These are phyloP conservation scores for Pythium chondricola DNA, from an alignment of 352 stramenopile genomes.

Conservation along the genomic window DNA sequence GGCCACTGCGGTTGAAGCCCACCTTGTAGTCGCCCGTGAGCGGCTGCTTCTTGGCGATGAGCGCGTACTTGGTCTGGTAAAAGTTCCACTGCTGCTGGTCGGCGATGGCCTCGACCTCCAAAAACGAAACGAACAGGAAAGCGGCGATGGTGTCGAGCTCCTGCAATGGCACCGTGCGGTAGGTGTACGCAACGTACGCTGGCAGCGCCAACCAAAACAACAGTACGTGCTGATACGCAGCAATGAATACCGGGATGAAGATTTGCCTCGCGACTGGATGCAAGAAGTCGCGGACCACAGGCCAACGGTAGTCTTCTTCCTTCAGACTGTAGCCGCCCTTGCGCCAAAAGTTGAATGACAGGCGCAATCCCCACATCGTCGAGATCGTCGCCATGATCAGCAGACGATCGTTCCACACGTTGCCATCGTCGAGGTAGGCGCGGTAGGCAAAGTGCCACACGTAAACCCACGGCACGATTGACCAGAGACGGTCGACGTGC, in stretches of 20 bases:
- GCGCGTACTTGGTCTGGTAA: slow-evolving; percentile 83
- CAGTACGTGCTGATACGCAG: slow-evolving; percentile 84
- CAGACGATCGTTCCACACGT: slow-evolving; percentile 45
- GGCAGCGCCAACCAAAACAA: slow-evolving; percentile 80
- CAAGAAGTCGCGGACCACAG: slow-evolving; percentile 69
- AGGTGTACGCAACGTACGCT: slow-evolving; percentile 54
- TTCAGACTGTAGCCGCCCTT: slow-evolving; percentile 87
- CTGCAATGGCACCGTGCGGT: slow-evolving; percentile 43
- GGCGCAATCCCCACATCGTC: slow-evolving; percentile 80
- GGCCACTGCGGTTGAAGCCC: slow-evolving; percentile 79
- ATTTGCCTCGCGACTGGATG: slow-evolving; percentile 79
- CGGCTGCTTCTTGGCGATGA: slow-evolving; percentile 42
- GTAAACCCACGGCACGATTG: slow-evolving; percentile 83
- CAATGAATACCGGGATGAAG: slow-evolving; percentile 91
- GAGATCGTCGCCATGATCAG: slow-evolving; percentile 76
- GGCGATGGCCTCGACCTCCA: slow-evolving; percentile 79
- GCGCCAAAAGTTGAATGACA: slow-evolving; percentile 91
- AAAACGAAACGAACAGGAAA: slow-evolving; percentile 54
- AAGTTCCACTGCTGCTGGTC: slow-evolving; percentile 92
- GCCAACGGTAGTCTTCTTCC: slow-evolving; percentile 93
- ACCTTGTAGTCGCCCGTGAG: slow-evolving; percentile 63
- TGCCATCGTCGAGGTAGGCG: slow-evolving; percentile 51
- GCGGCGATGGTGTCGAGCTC: slow-evolving; percentile 52
- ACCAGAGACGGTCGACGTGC: slow-evolving; percentile 92
- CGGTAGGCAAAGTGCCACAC: slow-evolving; percentile 72